Conservation (phyloP, 169 alveolate species). For the Sarcocystis neurona region DNA sequence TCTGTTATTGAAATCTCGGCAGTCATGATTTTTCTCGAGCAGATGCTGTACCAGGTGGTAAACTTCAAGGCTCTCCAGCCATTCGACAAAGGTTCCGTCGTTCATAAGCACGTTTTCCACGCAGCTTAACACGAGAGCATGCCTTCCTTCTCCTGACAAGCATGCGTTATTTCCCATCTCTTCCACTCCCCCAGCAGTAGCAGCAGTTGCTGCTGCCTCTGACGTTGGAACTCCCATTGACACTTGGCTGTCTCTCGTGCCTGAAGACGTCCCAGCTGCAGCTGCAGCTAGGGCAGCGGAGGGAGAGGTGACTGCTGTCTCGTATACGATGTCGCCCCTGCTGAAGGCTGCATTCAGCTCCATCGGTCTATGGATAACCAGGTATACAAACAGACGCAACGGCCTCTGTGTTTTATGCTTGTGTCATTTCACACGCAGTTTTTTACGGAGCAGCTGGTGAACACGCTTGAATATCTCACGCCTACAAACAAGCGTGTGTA, state of each 20-base stretch:
- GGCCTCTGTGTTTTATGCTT: too few relatives aligned
- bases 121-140: neutral
- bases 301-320: neutral
- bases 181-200: neutral
- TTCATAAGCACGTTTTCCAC: neutral
- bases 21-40: neutral
- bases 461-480: too few relatives aligned
- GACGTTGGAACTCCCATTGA: neutral
- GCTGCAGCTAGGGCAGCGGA: neutral
- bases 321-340: neutral
- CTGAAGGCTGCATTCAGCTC: too few relatives aligned
- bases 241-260: neutral
- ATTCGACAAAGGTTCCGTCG: conserved; percentile 24
- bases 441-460: too few relatives aligned
- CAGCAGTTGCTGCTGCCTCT: neutral
- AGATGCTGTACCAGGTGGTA: conserved; percentile 9
- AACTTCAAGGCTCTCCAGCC: conserved; percentile 27
- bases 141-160: too few relatives aligned
- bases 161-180: too few relatives aligned
- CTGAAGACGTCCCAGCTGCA: neutral
- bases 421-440: too few relatives aligned
- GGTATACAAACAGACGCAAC: too few relatives aligned
- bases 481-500: too few relatives aligned
- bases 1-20: conserved; percentile 19
- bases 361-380: too few relatives aligned